These are phyloP conservation scores for Penicillium sp. DNA, from an alignment of 2,329 filamentous ascomycete species.

Conservation along the genomic window DNA sequence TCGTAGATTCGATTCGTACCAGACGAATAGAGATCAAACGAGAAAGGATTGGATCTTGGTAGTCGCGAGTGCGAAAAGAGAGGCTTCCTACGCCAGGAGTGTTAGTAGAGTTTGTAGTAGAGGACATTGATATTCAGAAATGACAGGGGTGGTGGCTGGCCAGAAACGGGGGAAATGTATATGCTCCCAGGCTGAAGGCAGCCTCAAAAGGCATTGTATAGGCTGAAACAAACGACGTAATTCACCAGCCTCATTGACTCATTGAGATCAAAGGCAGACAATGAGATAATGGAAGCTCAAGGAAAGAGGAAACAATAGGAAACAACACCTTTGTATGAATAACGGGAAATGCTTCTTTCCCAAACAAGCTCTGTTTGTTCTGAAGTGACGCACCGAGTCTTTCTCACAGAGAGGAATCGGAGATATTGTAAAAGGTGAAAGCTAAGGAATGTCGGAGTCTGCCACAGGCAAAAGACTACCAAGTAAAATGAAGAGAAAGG, in stretches of 20 bases:
- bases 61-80: constrained; percentile 8
- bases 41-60: constrained; percentile 22
- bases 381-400: background rate
- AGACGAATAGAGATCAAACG: constrained; percentile 28
- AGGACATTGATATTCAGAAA: constrained; percentile 1
- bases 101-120: constrained; percentile 11
- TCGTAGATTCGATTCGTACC: constrained; percentile 32
- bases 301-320: background rate
- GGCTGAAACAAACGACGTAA: background rate
- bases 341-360: constrained; percentile 3
- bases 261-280: background rate
- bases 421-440: background rate
- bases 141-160: background rate
- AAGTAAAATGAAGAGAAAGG: constrained; percentile 25
- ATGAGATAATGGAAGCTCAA: too few relatives aligned
- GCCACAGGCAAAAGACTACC: constrained; percentile 33
- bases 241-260: background rate
- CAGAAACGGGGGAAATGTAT: background rate
- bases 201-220: background rate
- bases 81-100: constrained; percentile 13
- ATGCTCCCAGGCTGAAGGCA: background rate
- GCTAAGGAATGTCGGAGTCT: constrained; percentile 28
- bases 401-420: background rate
- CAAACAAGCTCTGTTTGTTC: constrained; percentile 10
- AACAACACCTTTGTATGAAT: constrained; percentile 28